phyloP scores from a whole-genome alignment of 345 rosid species.

The Lumnitzera racemosa region DNA sequence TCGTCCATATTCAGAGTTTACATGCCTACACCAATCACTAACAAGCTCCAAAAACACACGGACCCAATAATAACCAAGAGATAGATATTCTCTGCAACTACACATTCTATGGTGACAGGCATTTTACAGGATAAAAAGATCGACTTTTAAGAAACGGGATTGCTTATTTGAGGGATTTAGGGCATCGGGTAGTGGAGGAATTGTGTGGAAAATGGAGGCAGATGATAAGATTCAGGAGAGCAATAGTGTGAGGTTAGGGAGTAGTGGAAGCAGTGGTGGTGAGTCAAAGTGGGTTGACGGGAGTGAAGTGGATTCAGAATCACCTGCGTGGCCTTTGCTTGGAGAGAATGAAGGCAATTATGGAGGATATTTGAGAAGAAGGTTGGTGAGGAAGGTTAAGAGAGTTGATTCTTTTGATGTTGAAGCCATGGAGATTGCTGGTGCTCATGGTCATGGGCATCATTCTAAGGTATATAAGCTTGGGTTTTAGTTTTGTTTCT shows the following conservation, averaged over 20 bases:
- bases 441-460: slow-evolving; percentile 44
- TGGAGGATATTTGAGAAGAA: background rate
- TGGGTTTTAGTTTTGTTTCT: background rate
- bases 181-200: slow-evolving; percentile 12
- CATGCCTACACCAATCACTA: too few relatives aligned
- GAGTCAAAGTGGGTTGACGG: slow-evolving; percentile 95
- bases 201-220: slow-evolving; percentile 35
- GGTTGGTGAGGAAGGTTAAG: slow-evolving; percentile 63
- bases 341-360: slow-evolving; percentile 5
- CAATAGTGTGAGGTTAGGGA: slow-evolving; percentile 25
- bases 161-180: background rate
- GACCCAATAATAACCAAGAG: too few relatives aligned
- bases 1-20: too few relatives aligned
- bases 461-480: slow-evolving; percentile 38
- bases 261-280: slow-evolving; percentile 38
- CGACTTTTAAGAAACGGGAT: too few relatives aligned
- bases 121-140: too few relatives aligned
- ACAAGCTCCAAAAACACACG: too few relatives aligned
- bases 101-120: too few relatives aligned
- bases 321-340: slow-evolving; percentile 28
- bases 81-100: too few relatives aligned
- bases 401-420: slow-evolving; percentile 86
- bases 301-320: slow-evolving; percentile 70
- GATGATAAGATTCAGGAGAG: slow-evolving; percentile 74
- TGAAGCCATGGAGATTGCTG: slow-evolving; percentile 90